Base-by-base conservation (phyloP, 345 rosid genomes). In the Murraya paniculata region DNA sequence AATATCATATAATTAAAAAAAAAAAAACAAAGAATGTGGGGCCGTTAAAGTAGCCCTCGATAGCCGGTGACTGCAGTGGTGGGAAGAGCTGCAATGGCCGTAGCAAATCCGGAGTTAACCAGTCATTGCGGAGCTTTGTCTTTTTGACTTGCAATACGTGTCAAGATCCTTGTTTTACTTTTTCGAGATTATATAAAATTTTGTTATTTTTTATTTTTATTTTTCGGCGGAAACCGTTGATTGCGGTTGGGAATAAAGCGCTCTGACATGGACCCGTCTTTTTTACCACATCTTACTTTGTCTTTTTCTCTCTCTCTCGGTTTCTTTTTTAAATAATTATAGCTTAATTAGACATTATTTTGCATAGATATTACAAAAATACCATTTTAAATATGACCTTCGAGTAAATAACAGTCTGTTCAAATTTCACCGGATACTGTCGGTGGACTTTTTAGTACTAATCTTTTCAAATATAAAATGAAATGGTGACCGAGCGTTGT, bases 221-320 rank as follows among this genome's bases (percentile, higher is more conserved):
- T 82, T 83, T 81, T 81, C 88, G 88, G 89, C 89, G 88, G 88
- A 79, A 89, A 74, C 97, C 97, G 98, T 92, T 91, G 92, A 95
- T 92, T 95, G 97, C 94, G 98, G 96, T 91, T 93, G 92, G 91
- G 87, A 89, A 90, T 84, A 87, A 86, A 88, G 94, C 85, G 77
- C 74, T 75, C 90, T 83, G 91, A 88, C 90, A 77, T 35, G 82
- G 88, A 89, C 76, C 83, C 74, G 65, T 30, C 81, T 81, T 93
- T 84, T 90, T 89, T 89, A 93, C 97, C 86, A 66, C 83, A 78
- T 75, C 77, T 75, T 53, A 28, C 55, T 59, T 76, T 75, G 87
- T 82, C 82, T 14, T 66, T 81, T 85, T 84, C 82, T 67, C 50
- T 33, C 9, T 45, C 33, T n/a, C 31, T 64, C 38, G 36, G 10